Conservation (phyloP, 169 alveolate species). For the Blepharisma undulans region DNA sequence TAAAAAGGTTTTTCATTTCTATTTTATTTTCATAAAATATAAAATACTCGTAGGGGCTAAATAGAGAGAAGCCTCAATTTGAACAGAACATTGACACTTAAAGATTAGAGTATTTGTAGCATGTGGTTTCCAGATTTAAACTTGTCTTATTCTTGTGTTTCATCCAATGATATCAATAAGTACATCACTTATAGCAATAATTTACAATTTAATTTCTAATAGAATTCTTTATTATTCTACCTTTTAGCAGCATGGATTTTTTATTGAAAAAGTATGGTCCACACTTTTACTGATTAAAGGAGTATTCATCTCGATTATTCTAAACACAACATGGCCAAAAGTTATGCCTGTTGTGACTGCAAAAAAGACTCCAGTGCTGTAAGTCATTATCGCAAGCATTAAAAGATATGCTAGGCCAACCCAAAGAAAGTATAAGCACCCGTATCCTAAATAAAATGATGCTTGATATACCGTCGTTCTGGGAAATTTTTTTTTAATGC, state of each 20-base stretch:
- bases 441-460: background rate
- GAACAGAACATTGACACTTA: too few relatives aligned
- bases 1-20: too few relatives aligned
- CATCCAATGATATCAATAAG: background rate
- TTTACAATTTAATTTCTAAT: background rate
- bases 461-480: background rate
- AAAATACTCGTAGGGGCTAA: too few relatives aligned
- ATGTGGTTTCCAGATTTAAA: too few relatives aligned
- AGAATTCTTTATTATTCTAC: background rate
- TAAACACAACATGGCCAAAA: slow-evolving; percentile 29
- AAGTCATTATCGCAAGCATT: slow-evolving; percentile 54
- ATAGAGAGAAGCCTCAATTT: too few relatives aligned
- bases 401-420: background rate
- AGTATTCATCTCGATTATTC: background rate
- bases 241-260: background rate
- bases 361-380: slow-evolving; percentile 38
- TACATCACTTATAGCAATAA: background rate
- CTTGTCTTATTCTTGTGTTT: too few relatives aligned
- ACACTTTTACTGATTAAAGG: background rate
- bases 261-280: background rate
- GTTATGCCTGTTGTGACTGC: slow-evolving; percentile 31
- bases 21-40: too few relatives aligned
- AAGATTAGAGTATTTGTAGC: too few relatives aligned
- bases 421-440: slow-evolving; percentile 14
- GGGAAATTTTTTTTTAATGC: background rate